Evolutionary conservation across 2,329 filamentous ascomycete genomes (phyloP), one percentile per base, ranked within the genome.

Genomic region (Acephala macrosclerotiorum): DNA sequence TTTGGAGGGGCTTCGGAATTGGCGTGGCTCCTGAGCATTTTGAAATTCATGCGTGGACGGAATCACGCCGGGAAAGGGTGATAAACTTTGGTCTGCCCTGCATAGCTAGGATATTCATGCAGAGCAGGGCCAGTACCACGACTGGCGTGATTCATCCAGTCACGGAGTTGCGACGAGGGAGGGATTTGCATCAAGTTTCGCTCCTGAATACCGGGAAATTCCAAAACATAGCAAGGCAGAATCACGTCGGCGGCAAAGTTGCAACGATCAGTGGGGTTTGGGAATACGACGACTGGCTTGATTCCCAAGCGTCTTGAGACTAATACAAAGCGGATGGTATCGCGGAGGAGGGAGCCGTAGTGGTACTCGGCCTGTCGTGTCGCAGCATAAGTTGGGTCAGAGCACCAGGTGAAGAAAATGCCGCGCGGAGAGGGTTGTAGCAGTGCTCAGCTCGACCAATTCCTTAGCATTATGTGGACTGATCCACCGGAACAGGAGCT

Each of bases 11-110:
- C 58, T 56, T 45, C 33, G 22, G 59, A 63, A 60, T 65, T 65
- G 58, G 16, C 55, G 55, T 67, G 26, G 55, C 56, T 63, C 62
- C 51, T 66, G 33, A 66, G 55, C 49, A 58, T 53, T 68, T 66
- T n/a, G 59, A 63, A 62, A 66, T 66, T 66, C 60, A 68, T 68
- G 56, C 53, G 56, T 61, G 56, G 66, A 68, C 18, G 42, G 66
- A 64, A 61, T 60, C 62, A 68, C 66, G 61, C 53, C 45, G n/a
- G 20, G 58, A 66, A 68, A 68, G 42, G 61, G 66, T 66, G 53
- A 66, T 64, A 64, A 64, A 55, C 59, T 58, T 61, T 64, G n/a
- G 57, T 60, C 36, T 65, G 25, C 60, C 47, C 29, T 65, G 36
- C 25, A 63, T 66, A 66, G 60, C 22, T 68, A 60, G 60, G 63